Evolutionary conservation across 257 asterid species (phyloP), one percentile per base, ranked within the genome.

Genomic region (Solanum tarijense): DNA sequence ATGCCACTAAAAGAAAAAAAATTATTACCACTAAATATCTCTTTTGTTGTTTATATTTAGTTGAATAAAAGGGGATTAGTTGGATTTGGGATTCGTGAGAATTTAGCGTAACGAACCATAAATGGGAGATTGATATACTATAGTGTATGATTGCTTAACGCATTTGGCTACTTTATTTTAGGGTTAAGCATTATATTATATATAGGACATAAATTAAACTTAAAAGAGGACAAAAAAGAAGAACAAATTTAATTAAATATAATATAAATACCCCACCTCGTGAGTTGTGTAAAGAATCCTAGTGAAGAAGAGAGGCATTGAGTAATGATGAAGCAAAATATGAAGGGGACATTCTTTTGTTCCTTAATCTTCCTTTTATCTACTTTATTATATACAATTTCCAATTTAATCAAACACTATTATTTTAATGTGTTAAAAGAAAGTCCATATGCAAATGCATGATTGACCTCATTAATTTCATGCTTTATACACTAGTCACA

Each of bases 101-200:
- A 95, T 91, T 92, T 94, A 94, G 93, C 94, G 95, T 94, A 90
- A 95, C 96, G 96, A 93, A 91, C 92, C 93, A 91, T 90, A 89
- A 91, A 93, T 89, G 87, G 88, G 88, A 86, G 89, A 82, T 83
- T 79, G 87, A 86, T 73, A 20, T 55, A 55, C n/a, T 55, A 1
- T 55, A 20, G 46, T 73, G 79, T 73, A 92, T 88, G 84, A 94
- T 93, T 93, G 95, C 96, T 93, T 93, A 90, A 91, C 93, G 95
- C 90, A 91, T 92, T 88, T 93, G 87, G 87, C 89, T n/a, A 81
- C 83, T 39, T 2, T 29, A 27, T 81, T 27, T 46, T 27, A 43
- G 68, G 65, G 66, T 81, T 46, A 81, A 27, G 27, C 27, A 5
- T 62, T n/a, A 4, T 46, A 5, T 62, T 5, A n/a, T 46, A 20